Evolutionary conservation across 352 stramenopile species (phyloP).

Genomic region (Phytophthora vignae): DNA sequence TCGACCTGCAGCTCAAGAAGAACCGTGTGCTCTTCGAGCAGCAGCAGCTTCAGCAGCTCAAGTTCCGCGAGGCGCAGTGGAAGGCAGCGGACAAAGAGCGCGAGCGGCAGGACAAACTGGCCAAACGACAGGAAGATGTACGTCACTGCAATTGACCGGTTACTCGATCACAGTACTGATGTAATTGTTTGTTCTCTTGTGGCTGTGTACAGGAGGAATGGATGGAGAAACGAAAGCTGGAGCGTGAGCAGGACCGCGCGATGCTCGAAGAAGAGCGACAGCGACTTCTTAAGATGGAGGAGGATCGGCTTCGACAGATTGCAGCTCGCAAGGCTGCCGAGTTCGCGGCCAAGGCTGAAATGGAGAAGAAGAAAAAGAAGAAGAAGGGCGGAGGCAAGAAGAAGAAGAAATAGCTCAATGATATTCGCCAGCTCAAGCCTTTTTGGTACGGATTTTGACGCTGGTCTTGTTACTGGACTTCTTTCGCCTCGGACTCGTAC

Average conservation of each 20-base stretch:
- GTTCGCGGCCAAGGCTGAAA: constrained; percentile 71
- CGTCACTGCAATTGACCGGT: background rate
- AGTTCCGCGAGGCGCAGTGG: constrained; percentile 58
- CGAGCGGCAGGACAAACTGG: constrained; percentile 51
- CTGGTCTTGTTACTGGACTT: constrained; percentile 21
- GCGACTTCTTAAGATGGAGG: constrained; percentile 59
- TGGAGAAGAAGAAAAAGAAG: constrained; percentile 89
- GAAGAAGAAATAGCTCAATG: background rate
- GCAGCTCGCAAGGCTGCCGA: constrained; percentile 76
- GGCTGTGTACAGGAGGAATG: constrained; percentile 58
- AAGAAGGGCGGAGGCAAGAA: no score
- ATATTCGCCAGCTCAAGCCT: constrained; percentile 20
- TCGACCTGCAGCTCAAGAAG: constrained; percentile 56
- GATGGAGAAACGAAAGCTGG: constrained; percentile 79
- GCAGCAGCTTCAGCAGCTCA: constrained; percentile 49
- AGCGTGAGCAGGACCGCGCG: constrained; percentile 59
- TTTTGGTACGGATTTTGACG: constrained; percentile 20
- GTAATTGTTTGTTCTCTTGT: constrained; percentile 8
- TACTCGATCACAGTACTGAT: background rate
- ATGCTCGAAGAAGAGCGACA: constrained; percentile 60
- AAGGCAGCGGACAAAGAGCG: constrained; percentile 60
- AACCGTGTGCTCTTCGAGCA: constrained; percentile 62
- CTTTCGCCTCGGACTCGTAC: constrained; percentile 23
- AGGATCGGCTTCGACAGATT: constrained; percentile 73
- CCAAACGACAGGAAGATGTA: constrained; percentile 70